Base-by-base conservation (phyloP, 352 stramenopile genomes). In the Achlya hypogyna region DNA sequence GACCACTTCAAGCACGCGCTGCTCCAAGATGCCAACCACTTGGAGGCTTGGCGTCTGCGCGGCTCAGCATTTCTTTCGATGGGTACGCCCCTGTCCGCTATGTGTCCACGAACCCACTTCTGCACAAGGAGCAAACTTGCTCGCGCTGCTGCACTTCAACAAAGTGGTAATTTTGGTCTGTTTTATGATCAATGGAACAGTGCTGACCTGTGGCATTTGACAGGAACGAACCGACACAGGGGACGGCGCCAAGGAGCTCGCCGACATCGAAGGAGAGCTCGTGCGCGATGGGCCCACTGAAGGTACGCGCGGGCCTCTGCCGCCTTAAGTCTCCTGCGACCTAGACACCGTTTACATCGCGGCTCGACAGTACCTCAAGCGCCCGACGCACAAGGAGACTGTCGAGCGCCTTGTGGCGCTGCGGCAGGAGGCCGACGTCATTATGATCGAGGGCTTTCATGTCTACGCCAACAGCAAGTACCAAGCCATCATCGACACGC, bases 401-500 rank as follows among this genome's bases (percentile, higher is more conserved):
- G 16, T 67, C 12, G 28, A 49, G 22, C 45, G 60, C 20, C 56
- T 67, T 22, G 28, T 59, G 5, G 25, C 59, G 10, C 32, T 67
- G 14, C 45, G 60, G 10, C 12, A 58, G 8, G 60, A 67, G 59
- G 60, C 60, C 31, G 60, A 67, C 27, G 42, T 67, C 16, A 67
- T 67, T 31, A 67, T 67, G 60, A 1, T 67, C 25, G 60, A 67
- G 47, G 60, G 60, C 1, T 67, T 67, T 23, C 59, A 67, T 45
- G 27, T 29, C 27, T 67, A 67, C 60, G 56, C 60, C 20, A 67
- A 25, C 42, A 18, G 51, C 28, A 67, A 67, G 42, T 67, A 67
- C 51, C 60, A 49, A 5, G 60, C 60, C 5, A 67, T 67, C 16
- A n/a, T 67, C 8, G 45, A 45, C 47, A 67, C 60, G 40, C 27